Conservation (phyloP, 106 monocot species). For the Acanthochlamys bracteata region DNA sequence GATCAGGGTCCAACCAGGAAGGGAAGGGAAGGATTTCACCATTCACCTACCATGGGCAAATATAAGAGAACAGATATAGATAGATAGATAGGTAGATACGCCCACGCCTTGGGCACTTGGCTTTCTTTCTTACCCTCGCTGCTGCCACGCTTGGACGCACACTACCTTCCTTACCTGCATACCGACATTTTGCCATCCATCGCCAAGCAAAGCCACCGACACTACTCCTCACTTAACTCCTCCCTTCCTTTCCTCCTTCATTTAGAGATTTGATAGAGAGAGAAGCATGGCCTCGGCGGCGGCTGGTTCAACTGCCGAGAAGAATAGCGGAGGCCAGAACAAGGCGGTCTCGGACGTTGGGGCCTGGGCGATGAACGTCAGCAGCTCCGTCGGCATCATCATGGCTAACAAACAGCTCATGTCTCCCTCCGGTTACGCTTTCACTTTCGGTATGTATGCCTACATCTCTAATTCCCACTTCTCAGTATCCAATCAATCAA, state of each 20-base stretch:
- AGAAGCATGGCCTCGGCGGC: not conserved
- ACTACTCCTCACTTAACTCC: not conserved
- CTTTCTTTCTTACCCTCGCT: too few relatives aligned
- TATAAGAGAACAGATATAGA: too few relatives aligned
- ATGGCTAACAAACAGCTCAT: slow-evolving; percentile 94
- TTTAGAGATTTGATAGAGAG: not conserved
- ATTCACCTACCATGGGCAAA: too few relatives aligned
- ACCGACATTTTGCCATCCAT: too few relatives aligned
- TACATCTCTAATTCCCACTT: too few relatives aligned
- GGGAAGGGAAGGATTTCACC: too few relatives aligned
- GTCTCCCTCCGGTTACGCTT: slow-evolving; percentile 68
- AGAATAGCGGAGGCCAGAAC: slow-evolving; percentile 3
- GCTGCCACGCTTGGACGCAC: too few relatives aligned
- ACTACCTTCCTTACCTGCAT: too few relatives aligned
- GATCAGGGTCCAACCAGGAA: too few relatives aligned
- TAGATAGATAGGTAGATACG: too few relatives aligned
- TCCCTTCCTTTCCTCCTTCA: not conserved
- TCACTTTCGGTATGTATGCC: slow-evolving; percentile 52
- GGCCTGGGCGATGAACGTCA: slow-evolving; percentile 88
- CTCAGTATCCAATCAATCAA: not conserved
- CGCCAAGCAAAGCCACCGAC: too few relatives aligned
- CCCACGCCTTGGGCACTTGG: too few relatives aligned
- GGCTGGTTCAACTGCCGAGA: not conserved
- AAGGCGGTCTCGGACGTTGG: slow-evolving; percentile 49
- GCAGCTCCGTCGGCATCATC: slow-evolving; percentile 84